Percentiles rank a stretch among this genome's conserved stretches.
Evolutionary conservation across 2,329 filamentous ascomycete genomes (phyloP).

Genomic region (Xylariaceae sp.): DNA sequence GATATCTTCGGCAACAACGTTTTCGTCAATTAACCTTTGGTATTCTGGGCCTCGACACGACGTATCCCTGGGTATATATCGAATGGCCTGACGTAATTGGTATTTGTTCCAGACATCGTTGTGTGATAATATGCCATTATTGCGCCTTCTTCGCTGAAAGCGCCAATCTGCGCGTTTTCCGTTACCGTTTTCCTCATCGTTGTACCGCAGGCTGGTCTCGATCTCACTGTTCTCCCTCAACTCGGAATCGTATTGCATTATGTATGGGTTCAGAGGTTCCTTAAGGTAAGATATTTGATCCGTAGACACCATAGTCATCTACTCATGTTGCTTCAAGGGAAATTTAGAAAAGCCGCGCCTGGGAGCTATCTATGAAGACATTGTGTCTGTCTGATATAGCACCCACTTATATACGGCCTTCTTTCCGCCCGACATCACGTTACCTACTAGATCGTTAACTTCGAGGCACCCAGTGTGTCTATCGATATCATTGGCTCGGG

Average conservation of each 20-base stretch:
- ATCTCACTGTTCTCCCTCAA: conserved; percentile 7
- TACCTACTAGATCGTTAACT: background rate
- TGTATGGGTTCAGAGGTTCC: conserved; percentile 16
- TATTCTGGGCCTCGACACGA: conserved; percentile 7
- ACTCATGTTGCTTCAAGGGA: conserved; percentile 7
- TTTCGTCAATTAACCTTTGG: conserved; percentile 6
- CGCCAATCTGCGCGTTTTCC: conserved; percentile 17
- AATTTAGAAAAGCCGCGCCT: background rate
- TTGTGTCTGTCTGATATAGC: conserved; percentile 5
- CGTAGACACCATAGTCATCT: conserved; percentile 5
- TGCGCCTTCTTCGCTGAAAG: conserved; percentile 17
- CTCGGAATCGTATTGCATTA: conserved; percentile 10
- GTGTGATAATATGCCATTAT: conserved; percentile 6
- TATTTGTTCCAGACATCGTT: conserved; percentile 5
- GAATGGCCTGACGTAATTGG: conserved; percentile 7
- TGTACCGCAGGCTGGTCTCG: conserved; percentile 13
- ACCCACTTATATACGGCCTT: conserved; percentile 7
- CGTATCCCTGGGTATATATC: conserved; percentile 7
- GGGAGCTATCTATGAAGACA: background rate
- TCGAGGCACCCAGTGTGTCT: background rate
- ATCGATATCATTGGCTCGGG: background rate
- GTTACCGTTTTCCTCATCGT: conserved; percentile 5
- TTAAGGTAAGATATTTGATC: conserved; percentile 11
- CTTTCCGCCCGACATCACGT: background rate
- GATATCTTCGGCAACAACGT: conserved; percentile 11